Evolutionary conservation across 768 basidiomycete genomes (phyloP).

Genomic region (Lactarius pseudohatsudake): DNA sequence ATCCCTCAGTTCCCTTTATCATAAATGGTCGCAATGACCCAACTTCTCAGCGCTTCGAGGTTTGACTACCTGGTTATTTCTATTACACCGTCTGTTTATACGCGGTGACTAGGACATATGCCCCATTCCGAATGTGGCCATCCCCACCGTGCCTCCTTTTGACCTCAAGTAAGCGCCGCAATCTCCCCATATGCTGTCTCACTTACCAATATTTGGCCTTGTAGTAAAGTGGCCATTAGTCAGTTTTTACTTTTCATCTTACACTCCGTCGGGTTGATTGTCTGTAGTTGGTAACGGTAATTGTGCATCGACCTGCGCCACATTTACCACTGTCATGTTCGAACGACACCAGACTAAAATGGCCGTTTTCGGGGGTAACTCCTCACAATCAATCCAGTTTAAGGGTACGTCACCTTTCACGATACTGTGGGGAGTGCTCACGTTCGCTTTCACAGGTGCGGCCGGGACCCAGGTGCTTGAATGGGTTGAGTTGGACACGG

Average conservation of each 20-base stretch:
- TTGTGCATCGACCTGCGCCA: slow-evolving; percentile 58
- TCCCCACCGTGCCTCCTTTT: slow-evolving; percentile 18
- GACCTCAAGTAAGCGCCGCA: slow-evolving; percentile 19
- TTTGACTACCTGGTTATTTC: slow-evolving; percentile 25
- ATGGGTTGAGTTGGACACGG: slow-evolving; percentile 4
- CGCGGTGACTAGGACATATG: slow-evolving; percentile 36
- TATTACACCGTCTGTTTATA: not conserved
- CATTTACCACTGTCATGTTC: slow-evolving; percentile 55
- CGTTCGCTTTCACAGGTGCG: slow-evolving; percentile 20
- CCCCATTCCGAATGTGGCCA: slow-evolving; percentile 28
- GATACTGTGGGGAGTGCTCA: not conserved
- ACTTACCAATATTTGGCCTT: not conserved
- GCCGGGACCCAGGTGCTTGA: not conserved
- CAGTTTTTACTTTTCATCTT: not conserved
- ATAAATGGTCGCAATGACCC: slow-evolving; percentile 36
- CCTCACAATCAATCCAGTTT: slow-evolving; percentile 45
- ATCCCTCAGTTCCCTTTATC: slow-evolving; percentile 32
- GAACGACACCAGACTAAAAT: slow-evolving; percentile 50
- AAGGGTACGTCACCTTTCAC: slow-evolving; percentile 37
- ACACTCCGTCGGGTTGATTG: not conserved
- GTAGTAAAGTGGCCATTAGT: slow-evolving; percentile 26
- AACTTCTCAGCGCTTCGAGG: slow-evolving; percentile 38
- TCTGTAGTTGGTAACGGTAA: slow-evolving; percentile 24
- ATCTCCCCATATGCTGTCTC: not conserved
- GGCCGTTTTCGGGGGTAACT: slow-evolving; percentile 53